Percentiles rank a stretch among this genome's conserved stretches.
Conservation (phyloP, 1,284 basidiomycete species). For the Taiwanofungus camphoratus region DNA sequence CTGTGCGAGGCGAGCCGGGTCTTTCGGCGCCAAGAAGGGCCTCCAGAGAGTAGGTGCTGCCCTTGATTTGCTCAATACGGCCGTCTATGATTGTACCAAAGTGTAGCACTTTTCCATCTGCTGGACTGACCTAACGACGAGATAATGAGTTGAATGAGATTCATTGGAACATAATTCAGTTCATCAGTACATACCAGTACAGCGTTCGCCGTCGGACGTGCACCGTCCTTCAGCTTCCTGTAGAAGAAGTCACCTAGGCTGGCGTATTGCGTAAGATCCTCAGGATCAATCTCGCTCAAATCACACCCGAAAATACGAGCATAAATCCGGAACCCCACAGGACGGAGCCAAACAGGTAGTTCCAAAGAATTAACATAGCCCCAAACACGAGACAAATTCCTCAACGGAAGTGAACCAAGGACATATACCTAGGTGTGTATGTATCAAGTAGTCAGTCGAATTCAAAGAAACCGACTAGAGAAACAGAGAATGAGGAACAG, state of each 20-base stretch:
- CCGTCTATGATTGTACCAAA: constrained; percentile 83
- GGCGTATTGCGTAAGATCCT: constrained; percentile 75
- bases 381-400: constrained; percentile 93
- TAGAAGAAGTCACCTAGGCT: constrained; percentile 96
- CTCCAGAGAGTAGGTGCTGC: constrained; percentile 93
- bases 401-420: constrained; percentile 89
- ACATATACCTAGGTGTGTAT: constrained; percentile 86
- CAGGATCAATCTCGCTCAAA: constrained; percentile 82
- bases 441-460: no score
- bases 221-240: constrained; percentile 79
- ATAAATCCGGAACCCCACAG: constrained; percentile 84
- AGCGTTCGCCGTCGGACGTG: constrained; percentile 74
- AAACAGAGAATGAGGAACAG: no score
- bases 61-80: constrained; percentile 95
- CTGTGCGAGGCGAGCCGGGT: constrained; percentile 30
- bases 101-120: constrained; percentile 91
- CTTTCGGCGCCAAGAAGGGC: constrained; percentile 80
- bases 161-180: neutral
- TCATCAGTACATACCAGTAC: constrained; percentile 54
- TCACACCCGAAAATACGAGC: constrained; percentile 89
- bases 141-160: neutral
- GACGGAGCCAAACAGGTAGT: constrained; percentile 92
- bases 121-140: constrained; percentile 71
- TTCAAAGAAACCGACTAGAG: no score
- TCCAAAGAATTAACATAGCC: constrained; percentile 91